phyloP scores from a whole-genome alignment of 2,329 filamentous ascomycete species.

The Celoporthe dispersa region DNA sequence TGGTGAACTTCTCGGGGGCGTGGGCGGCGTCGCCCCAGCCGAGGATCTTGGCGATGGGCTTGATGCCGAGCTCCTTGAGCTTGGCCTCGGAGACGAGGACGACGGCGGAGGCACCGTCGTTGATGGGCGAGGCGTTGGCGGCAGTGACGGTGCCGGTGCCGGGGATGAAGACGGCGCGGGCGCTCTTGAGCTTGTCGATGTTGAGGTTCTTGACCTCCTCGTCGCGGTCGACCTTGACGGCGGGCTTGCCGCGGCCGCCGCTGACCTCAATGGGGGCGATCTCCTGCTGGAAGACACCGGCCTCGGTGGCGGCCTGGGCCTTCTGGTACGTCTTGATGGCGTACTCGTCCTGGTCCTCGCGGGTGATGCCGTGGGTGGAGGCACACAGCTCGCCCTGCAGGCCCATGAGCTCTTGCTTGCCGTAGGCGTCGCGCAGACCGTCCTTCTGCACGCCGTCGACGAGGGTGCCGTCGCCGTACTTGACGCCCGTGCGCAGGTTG shows the following conservation, averaged over 20 bases:
- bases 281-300: slow-evolving; percentile 80
- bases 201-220: slow-evolving; percentile 97
- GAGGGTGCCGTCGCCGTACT: slow-evolving; percentile 89
- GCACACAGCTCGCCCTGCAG: slow-evolving; percentile 91
- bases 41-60: slow-evolving; percentile 93
- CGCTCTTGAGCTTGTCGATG: slow-evolving; percentile 78
- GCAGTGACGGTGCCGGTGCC: slow-evolving; percentile 89
- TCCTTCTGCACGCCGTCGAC: slow-evolving; percentile 94
- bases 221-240: slow-evolving; percentile 78
- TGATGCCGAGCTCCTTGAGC: slow-evolving; percentile 88
- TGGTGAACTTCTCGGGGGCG: slow-evolving; percentile 93
- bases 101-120: slow-evolving; percentile 90
- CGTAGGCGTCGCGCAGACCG: slow-evolving; percentile 90
- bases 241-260: slow-evolving; percentile 88
- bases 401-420: slow-evolving; percentile 95
- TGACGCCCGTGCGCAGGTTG: slow-evolving; percentile 81
- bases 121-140: slow-evolving; percentile 94
- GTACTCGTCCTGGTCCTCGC: slow-evolving; percentile 92
- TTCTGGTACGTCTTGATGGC: slow-evolving; percentile 95
- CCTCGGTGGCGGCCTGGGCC: slow-evolving; percentile 83
- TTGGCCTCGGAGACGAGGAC: slow-evolving; percentile 94
- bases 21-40: slow-evolving; percentile 96
- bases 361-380: slow-evolving; percentile 76
- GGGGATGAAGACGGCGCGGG: slow-evolving; percentile 82
- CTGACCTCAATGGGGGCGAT: slow-evolving; percentile 89